These are phyloP conservation scores for Aureobasidium sp. DNA, from an alignment of 2,329 filamentous ascomycete species.

Conservation along the genomic window DNA sequence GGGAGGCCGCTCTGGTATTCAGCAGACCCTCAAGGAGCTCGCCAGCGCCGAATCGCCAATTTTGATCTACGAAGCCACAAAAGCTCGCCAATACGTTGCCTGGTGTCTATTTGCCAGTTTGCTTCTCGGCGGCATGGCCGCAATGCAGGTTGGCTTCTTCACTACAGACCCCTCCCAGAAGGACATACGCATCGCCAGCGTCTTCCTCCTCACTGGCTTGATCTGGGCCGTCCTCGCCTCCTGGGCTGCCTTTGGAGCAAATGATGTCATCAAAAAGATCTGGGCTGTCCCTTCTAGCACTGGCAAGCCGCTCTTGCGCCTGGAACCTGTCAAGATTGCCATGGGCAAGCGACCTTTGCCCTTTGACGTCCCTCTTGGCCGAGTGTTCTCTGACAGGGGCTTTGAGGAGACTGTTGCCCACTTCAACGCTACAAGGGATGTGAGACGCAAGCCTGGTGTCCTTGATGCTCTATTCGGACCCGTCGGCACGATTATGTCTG, in stretches of 20 bases:
- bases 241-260: not conserved
- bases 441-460: not conserved
- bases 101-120: not conserved
- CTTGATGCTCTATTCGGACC: not conserved
- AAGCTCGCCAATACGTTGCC: not conserved
- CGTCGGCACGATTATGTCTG: not conserved
- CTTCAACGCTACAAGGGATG: not conserved
- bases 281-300: not conserved
- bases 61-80: slow-evolving; percentile 9
- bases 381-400: not conserved
- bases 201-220: not conserved
- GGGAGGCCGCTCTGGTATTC: not conserved
- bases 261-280: not conserved
- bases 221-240: not conserved
- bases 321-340: not conserved
- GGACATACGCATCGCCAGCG: not conserved
- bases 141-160: not conserved
- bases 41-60: not conserved
- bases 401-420: not conserved
- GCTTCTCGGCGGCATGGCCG: not conserved
- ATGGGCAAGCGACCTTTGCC: not conserved
- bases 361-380: slow-evolving; percentile 1
- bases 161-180: not conserved
- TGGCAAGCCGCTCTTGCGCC: not conserved
- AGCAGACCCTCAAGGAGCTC: not conserved